Percentiles rank a stretch among this genome's conserved stretches.
These are phyloP conservation scores for Veloboletus limbatus DNA, from an alignment of 1,284 basidiomycete genomes.

Conservation along the genomic window DNA sequence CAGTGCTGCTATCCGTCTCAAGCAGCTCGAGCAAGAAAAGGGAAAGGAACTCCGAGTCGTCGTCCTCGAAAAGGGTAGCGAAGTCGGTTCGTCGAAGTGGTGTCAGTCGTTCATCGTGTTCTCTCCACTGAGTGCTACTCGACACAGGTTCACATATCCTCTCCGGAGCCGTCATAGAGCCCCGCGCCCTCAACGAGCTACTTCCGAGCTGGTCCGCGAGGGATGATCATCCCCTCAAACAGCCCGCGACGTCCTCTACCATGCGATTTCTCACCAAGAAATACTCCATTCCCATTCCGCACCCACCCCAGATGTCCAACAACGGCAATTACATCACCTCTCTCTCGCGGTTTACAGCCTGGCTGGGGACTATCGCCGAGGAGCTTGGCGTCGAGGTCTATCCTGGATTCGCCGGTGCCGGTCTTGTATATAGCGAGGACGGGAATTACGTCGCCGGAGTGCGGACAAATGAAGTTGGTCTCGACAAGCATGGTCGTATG, in stretches of 20 bases:
- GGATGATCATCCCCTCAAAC: conserved; percentile 65
- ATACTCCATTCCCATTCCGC: conserved; percentile 81
- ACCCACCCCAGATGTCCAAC: conserved; percentile 97
- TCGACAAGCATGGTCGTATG: conserved; percentile 75
- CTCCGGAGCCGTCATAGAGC: conserved; percentile 95
- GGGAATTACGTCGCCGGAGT: conserved; percentile 78
- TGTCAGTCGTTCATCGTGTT: background rate
- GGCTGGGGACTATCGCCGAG: conserved; percentile 89
- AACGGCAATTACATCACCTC: conserved; percentile 94
- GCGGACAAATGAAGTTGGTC: conserved; percentile 92
- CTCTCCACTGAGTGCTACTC: background rate
- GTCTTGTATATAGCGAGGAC: conserved; percentile 72
- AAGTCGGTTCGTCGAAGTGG: conserved; percentile 67
- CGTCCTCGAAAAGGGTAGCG: conserved; percentile 92
- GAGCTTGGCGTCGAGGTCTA: conserved; percentile 95
- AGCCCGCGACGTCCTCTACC: conserved; percentile 74
- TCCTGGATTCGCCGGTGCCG: conserved; percentile 92
- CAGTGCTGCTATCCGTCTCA: conserved; percentile 93
- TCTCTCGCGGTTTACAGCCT: conserved; percentile 84
- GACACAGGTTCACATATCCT: conserved; percentile 92
- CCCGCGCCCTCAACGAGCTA: conserved; percentile 88
- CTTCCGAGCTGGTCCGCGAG: conserved; percentile 80
- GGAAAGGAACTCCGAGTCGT: conserved; percentile 87
- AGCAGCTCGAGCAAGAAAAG: conserved; percentile 85
- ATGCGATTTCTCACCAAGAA: conserved; percentile 88